Evolutionary conservation across 2,329 filamentous ascomycete species (phyloP).

Genomic region (Claviceps humidiphila): DNA sequence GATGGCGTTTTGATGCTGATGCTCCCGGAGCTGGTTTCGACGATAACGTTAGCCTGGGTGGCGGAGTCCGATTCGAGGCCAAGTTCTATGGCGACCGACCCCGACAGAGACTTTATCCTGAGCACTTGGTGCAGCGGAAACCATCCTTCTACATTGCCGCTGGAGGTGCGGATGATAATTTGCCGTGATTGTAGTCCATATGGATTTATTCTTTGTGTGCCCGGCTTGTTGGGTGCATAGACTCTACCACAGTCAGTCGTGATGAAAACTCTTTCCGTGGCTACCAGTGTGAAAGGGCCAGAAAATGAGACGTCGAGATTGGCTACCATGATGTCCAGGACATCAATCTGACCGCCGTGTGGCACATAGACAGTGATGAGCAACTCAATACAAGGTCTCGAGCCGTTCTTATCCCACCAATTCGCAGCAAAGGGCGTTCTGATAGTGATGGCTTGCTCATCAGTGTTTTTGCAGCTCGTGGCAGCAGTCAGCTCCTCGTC

Average conservation of each 20-base stretch:
- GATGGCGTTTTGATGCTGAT: background rate
- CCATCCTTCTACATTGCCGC: conserved; percentile 31
- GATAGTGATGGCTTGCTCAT: conserved; percentile 26
- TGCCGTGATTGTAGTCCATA: conserved; percentile 30
- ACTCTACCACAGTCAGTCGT: conserved; percentile 23
- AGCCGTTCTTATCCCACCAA: conserved; percentile 14
- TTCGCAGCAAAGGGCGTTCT: conserved; percentile 23
- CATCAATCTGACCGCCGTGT: conserved; percentile 21
- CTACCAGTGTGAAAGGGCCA: conserved; percentile 25
- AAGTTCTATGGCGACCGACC: conserved; percentile 17
- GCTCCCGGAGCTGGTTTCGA: background rate
- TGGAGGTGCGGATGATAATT: conserved; percentile 29
- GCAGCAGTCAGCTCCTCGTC: conserved; percentile 24
- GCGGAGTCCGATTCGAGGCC: background rate
- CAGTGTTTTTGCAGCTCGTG: conserved; percentile 13
- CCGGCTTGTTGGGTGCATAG: conserved; percentile 12
- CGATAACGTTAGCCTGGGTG: background rate
- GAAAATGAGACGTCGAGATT: conserved; percentile 28
- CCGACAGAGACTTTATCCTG: conserved; percentile 29
- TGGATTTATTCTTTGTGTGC: conserved; percentile 11
- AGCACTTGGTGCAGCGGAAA: conserved; percentile 39
- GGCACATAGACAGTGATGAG: conserved; percentile 35
- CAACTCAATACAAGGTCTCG: conserved; percentile 13
- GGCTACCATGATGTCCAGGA: conserved; percentile 22
- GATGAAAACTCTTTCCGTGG: conserved; percentile 18